Conservation (phyloP, 768 basidiomycete genomes). For the Pleurotus ostreatus region DNA sequence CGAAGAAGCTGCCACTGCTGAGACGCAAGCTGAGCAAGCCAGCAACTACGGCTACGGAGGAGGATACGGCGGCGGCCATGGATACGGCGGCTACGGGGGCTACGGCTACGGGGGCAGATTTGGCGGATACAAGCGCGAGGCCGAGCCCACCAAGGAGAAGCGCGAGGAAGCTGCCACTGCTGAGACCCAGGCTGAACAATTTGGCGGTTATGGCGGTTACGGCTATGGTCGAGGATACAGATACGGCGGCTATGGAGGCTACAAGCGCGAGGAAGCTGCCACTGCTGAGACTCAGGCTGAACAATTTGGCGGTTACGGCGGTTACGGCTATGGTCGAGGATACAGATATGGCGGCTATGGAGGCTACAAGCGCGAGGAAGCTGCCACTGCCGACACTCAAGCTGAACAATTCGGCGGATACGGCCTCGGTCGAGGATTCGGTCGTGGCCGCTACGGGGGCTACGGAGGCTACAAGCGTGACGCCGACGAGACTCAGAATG, state of each 20-base stretch:
- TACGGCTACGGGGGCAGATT: not conserved
- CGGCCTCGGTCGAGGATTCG: not conserved
- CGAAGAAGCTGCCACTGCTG: not conserved
- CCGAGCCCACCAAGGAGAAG: not conserved
- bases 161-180: constrained; percentile 6
- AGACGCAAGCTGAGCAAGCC: not conserved
- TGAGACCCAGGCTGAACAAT: not conserved
- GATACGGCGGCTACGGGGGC: not conserved
- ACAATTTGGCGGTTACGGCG: constrained; percentile 1
- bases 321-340: not conserved
- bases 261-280: constrained; percentile 3
- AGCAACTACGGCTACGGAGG: not conserved
- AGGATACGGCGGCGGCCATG: not conserved
- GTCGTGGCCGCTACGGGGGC: not conserved
- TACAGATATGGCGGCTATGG: not conserved
- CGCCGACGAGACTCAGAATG: not conserved
- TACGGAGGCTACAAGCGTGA: constrained; percentile 4
- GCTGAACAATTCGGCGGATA: not conserved
- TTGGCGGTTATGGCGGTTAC: not conserved
- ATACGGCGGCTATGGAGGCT: not conserved
- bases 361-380: not conserved
- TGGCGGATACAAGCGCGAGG: not conserved
- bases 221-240: not conserved
- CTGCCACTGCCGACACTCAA: not conserved
- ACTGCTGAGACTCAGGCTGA: not conserved